Evolutionary conservation across 352 stramenopile species (phyloP).

Genomic region (Phytophthora sansomeana): DNA sequence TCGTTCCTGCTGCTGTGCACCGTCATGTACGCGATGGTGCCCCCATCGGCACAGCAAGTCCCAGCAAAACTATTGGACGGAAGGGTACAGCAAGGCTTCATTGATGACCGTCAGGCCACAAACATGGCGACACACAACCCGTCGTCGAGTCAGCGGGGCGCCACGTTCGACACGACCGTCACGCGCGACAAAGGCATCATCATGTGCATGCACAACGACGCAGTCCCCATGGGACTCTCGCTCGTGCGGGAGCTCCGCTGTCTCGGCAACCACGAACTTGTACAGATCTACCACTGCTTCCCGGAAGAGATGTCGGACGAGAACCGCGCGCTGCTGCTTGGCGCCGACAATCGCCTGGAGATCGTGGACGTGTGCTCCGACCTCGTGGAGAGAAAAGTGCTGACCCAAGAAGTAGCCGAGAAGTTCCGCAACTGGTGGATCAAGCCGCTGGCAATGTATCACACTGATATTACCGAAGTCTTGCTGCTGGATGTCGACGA

Average conservation of each 20-base stretch:
- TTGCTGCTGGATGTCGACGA: conserved; percentile 57
- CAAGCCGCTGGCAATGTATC: conserved; percentile 54
- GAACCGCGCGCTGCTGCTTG: conserved; percentile 38
- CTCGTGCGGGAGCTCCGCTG: conserved; percentile 59
- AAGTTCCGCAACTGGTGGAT: conserved; percentile 53
- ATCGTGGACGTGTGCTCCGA: conserved; percentile 61
- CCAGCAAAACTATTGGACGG: neutral
- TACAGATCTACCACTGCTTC: conserved; percentile 66
- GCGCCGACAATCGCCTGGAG: conserved; percentile 44
- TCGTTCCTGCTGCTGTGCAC: conserved; percentile 14
- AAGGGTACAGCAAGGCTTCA: neutral
- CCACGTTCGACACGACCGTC: conserved; percentile 30
- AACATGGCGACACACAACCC: conserved; percentile 16
- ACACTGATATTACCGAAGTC: conserved; percentile 55
- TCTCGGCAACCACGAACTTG: conserved; percentile 50
- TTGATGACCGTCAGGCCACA: conserved; percentile 3
- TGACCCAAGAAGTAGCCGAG: conserved; percentile 24
- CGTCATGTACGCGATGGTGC: conserved; percentile 29
- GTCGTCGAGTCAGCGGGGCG: conserved; percentile 17
- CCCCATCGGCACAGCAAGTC: conserved; percentile 6
- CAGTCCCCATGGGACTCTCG: conserved; percentile 48
- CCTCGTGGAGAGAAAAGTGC: conserved; percentile 23
- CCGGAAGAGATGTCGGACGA: conserved; percentile 46
- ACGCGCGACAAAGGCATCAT: conserved; percentile 46
- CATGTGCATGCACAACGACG: conserved; percentile 53